These are phyloP conservation scores for Clavaria fumosa DNA, from an alignment of 768 basidiomycete species.

Conservation along the genomic window DNA sequence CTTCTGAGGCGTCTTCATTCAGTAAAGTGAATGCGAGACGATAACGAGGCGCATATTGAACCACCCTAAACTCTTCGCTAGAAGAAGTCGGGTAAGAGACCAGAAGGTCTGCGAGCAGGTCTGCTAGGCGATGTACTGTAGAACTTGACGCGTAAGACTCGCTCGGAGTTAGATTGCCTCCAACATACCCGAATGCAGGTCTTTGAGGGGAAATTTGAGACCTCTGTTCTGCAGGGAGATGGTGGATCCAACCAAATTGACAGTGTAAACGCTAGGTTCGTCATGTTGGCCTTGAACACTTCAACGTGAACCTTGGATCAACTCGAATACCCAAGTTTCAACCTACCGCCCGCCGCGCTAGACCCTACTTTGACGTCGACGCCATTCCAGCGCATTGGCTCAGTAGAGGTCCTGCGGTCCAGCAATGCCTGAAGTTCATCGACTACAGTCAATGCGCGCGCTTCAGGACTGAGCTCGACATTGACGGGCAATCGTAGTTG, in stretches of 20 bases:
- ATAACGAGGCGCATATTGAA: conserved; percentile 69
- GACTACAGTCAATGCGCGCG: conserved; percentile 6
- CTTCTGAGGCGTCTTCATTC: conserved; percentile 73
- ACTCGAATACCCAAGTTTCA: neutral
- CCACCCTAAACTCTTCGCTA: conserved; percentile 30
- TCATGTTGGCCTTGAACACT: conserved; percentile 5
- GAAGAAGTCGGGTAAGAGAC: conserved; percentile 27
- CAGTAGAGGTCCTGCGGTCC: conserved; percentile 13
- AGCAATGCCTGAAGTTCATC: conserved; percentile 14
- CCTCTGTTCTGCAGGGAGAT: conserved; percentile 15
- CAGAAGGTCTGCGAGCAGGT: conserved; percentile 23
- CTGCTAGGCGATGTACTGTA: conserved; percentile 14
- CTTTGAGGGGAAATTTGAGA: conserved; percentile 18
- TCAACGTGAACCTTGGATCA: neutral
- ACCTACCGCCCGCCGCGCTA: conserved; percentile 22
- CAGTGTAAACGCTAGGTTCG: conserved; percentile 13
- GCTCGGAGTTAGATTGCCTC: conserved; percentile 1
- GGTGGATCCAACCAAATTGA: conserved; percentile 11
- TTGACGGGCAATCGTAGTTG: conserved; percentile 32
- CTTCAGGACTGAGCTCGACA: conserved; percentile 22
- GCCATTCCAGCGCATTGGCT: conserved; percentile 26
- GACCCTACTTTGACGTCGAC: conserved; percentile 23
- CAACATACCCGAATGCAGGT: conserved; percentile 11
- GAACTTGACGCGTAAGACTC: neutral
- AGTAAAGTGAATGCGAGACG: conserved; percentile 85